phyloP scores from a whole-genome alignment of 441 rosid genomes.

The Jatropha podagrica region DNA sequence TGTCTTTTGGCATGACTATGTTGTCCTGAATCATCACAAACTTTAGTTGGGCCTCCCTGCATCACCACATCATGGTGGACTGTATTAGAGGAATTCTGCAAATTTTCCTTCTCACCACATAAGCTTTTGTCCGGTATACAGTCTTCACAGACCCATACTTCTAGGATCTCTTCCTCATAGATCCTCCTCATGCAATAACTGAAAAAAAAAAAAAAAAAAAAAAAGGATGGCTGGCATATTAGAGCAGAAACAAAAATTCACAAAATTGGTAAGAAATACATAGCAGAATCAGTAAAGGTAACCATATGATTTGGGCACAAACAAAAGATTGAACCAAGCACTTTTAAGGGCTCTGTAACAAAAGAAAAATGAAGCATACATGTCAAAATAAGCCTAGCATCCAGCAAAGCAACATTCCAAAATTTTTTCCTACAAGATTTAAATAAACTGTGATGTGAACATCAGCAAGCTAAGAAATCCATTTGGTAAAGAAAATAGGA shows the following conservation, averaged over 20 bases:
- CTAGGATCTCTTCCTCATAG: not conserved
- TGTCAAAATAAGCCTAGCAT: not conserved
- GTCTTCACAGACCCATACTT: constrained; percentile 49
- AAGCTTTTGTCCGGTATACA: constrained; percentile 24
- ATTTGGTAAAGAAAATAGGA: not conserved
- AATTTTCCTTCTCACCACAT: constrained; percentile 21
- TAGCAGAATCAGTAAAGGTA: not conserved
- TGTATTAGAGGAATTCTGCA: constrained; percentile 26
- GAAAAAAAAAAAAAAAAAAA: constrained; percentile 12
- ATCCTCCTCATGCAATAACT: constrained; percentile 48
- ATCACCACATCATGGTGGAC: constrained; percentile 9
- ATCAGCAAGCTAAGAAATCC: not conserved
- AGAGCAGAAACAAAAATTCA: not conserved
- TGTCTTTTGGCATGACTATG: constrained; percentile 28
- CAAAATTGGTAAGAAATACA: not conserved
- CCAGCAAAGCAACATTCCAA: not conserved
- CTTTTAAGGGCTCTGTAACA: not conserved
- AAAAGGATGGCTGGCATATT: not conserved
- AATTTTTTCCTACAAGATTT: not conserved
- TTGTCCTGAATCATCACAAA: constrained; percentile 22
- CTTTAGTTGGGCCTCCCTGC: constrained; percentile 16
- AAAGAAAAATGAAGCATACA: not conserved
- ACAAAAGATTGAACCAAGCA: not conserved
- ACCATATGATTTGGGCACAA: constrained; percentile 4
- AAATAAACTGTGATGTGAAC: not conserved